phyloP scores from a whole-genome alignment of 1,139 yeast species.

The Kodamaea fungicola region DNA sequence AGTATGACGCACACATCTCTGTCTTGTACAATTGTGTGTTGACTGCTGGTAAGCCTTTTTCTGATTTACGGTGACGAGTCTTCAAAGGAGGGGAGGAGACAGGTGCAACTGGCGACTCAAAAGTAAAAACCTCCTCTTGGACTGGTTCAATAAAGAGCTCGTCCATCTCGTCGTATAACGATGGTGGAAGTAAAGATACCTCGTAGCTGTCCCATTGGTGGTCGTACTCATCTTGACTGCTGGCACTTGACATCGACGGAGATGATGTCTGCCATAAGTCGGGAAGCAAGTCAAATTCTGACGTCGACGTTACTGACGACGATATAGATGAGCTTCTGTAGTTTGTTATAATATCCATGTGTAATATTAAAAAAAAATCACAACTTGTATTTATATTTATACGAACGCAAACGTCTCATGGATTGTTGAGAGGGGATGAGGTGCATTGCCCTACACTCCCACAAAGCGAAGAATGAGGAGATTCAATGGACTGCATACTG shows the following conservation, averaged over 20 bases:
- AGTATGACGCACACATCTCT: constrained; percentile 79
- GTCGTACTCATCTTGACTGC: constrained; percentile 1
- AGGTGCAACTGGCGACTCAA: constrained; percentile 2
- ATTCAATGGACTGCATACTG: constrained; percentile 1
- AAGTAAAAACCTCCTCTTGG: constrained; percentile 1
- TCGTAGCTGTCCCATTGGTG: constrained; percentile 13
- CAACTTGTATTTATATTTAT: too few species aligned
- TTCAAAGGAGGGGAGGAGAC: neutral
- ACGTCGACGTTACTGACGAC: constrained; percentile 20
- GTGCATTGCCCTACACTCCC: neutral
- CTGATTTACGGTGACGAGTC: constrained; percentile 10
- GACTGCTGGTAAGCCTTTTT: constrained; percentile 30
- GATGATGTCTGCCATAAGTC: constrained; percentile 32
- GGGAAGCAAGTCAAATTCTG: constrained; percentile 30
- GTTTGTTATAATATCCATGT: too few species aligned
- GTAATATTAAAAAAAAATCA: too few species aligned
- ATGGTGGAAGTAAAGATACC: constrained; percentile 19
- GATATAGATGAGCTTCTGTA: constrained; percentile 13
- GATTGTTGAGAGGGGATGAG: constrained; percentile 1
- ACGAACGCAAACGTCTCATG: too few species aligned
- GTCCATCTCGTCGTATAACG: constrained; percentile 11
- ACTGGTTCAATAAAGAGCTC: constrained; percentile 1
- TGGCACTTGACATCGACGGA: constrained; percentile 7
- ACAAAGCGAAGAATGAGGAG: constrained; percentile 1
- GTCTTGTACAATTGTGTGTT: constrained; percentile 84